Percentiles rank a stretch among this genome's conserved stretches.
Conservation (phyloP, 306 rosid genomes). For the Cicer judaicum region DNA sequence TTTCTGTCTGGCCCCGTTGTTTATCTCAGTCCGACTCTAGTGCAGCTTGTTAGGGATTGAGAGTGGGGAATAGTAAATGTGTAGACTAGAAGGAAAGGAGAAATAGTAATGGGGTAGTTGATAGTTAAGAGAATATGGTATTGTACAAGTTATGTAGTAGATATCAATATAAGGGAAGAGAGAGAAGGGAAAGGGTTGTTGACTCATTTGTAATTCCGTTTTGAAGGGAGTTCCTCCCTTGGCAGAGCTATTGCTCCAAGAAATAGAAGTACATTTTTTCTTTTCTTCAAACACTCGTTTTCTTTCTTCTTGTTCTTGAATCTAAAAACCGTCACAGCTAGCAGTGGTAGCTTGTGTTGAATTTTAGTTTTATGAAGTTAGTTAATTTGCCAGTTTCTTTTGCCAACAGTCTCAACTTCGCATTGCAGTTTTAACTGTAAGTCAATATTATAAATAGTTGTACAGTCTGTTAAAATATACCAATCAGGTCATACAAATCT, state of each 20-base stretch:
- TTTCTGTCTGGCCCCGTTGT: not conserved
- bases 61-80: not conserved
- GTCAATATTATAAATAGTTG: not conserved
- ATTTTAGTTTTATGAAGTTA: not conserved
- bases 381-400: not conserved
- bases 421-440: slow-evolving; percentile 1
- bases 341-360: not conserved
- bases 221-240: not conserved
- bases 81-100: not conserved
- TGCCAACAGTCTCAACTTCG: not conserved
- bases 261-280: not conserved
- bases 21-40: not conserved
- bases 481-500: slow-evolving; percentile 6
- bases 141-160: not conserved
- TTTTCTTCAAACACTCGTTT: not conserved
- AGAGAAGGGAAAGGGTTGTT: not conserved
- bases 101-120: not conserved
- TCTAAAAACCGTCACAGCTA: not conserved
- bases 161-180: not conserved
- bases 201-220: not conserved
- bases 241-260: not conserved
- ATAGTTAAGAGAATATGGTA: not conserved
- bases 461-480: not conserved
- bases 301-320: not conserved
- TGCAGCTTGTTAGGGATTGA: not conserved